Evolutionary conservation across 345 rosid species (phyloP).

Genomic region (Punica granatum): DNA sequence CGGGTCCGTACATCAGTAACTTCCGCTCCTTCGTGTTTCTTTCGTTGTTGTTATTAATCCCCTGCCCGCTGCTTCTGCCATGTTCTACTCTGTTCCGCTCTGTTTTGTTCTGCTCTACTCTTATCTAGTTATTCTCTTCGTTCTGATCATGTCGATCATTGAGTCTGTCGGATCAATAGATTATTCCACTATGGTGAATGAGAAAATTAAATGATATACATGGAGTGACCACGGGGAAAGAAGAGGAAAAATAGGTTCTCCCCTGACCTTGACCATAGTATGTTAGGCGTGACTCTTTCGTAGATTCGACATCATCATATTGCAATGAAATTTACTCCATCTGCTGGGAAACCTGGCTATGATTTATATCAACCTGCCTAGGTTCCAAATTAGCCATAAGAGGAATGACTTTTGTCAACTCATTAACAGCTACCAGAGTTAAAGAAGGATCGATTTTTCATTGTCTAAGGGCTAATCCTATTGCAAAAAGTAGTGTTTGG

Average conservation of each 20-base stretch:
- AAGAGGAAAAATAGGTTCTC: no score
- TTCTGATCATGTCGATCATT: neutral
- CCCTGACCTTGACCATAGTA: no score
- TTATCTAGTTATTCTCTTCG: neutral
- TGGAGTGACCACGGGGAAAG: no score
- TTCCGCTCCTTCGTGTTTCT: neutral
- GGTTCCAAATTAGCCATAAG: neutral
- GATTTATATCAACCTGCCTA: neutral
- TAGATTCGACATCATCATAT: neutral
- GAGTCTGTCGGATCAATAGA: neutral
- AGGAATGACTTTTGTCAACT: neutral
- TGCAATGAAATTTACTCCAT: neutral
- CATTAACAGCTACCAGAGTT: neutral
- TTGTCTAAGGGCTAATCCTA: no score
- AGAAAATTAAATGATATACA: neutral
- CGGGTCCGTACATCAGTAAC: no score
- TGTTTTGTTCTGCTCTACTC: neutral
- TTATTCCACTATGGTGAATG: neutral
- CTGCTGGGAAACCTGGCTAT: neutral
- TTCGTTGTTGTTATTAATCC: neutral
- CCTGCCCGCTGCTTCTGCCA: neutral
- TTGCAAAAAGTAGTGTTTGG: no score
- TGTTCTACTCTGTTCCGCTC: neutral
- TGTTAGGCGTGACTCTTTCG: no score
- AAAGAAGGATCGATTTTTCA: no score